phyloP scores from a whole-genome alignment of 2,329 filamentous ascomycete genomes.

The Aureobasidium mangrovei region DNA sequence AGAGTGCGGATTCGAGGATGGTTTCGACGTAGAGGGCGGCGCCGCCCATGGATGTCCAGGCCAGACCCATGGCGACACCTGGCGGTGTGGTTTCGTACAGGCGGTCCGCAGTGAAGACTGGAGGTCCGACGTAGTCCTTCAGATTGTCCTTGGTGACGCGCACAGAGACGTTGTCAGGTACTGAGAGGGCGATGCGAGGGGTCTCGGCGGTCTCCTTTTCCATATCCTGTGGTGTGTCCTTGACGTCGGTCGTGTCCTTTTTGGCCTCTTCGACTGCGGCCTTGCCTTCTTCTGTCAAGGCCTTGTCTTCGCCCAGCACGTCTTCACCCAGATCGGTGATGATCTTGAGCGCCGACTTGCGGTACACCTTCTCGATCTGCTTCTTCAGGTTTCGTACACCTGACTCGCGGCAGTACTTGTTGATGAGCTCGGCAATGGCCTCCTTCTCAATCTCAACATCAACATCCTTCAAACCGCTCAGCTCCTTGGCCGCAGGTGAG shows the following conservation, averaged over 20 bases:
- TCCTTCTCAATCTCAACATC: slow-evolving; percentile 80
- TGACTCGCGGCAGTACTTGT: slow-evolving; percentile 95
- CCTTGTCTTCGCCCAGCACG: slow-evolving; percentile 62
- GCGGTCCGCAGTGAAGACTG: slow-evolving; percentile 89
- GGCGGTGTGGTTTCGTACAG: slow-evolving; percentile 89
- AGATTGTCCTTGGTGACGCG: slow-evolving; percentile 80
- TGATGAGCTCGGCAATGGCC: slow-evolving; percentile 93
- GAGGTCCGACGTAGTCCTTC: slow-evolving; percentile 93
- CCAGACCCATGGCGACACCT: slow-evolving; percentile 94
- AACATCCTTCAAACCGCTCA: slow-evolving; percentile 81
- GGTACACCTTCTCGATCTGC: slow-evolving; percentile 98
- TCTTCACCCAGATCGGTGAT: slow-evolving; percentile 89
- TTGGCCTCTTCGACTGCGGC: slow-evolving; percentile 61
- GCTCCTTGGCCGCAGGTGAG: slow-evolving; percentile 85
- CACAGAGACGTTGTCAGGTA: slow-evolving; percentile 81
- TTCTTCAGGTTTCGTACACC: slow-evolving; percentile 98
- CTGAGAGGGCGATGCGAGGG: slow-evolving; percentile 67
- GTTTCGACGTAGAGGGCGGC: slow-evolving; percentile 96
- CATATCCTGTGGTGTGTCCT: slow-evolving; percentile 51
- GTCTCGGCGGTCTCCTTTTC: slow-evolving; percentile 52
- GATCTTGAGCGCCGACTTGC: slow-evolving; percentile 94
- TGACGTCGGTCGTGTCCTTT: slow-evolving; percentile 55
- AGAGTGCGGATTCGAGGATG: slow-evolving; percentile 77
- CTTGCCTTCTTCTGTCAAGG: slow-evolving; percentile 79
- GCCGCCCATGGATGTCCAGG: slow-evolving; percentile 96